phyloP scores from a whole-genome alignment of 2,329 filamentous ascomycete species.

The Macrophomina tecta region DNA sequence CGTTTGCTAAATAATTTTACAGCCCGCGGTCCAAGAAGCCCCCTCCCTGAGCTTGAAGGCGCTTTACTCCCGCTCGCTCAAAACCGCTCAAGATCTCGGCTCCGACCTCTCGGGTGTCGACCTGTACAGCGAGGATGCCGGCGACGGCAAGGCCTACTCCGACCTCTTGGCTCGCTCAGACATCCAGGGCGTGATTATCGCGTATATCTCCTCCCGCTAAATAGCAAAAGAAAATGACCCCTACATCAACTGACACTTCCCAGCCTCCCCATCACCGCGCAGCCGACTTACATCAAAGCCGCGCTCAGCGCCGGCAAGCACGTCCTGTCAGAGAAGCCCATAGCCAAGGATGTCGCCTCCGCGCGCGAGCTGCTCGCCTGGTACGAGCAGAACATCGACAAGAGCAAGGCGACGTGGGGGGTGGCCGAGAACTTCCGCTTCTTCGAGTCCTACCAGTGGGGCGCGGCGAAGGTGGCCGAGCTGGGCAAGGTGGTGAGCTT shows the following conservation, averaged over 20 bases:
- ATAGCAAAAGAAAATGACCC: not conserved
- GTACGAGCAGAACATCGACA: slow-evolving; percentile 40
- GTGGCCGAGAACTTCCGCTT: slow-evolving; percentile 76
- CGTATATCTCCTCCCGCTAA: slow-evolving; percentile 39
- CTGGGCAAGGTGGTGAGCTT: slow-evolving; percentile 65
- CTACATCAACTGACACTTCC: slow-evolving; percentile 31
- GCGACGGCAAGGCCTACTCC: slow-evolving; percentile 53
- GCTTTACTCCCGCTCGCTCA: slow-evolving; percentile 68
- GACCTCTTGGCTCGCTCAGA: slow-evolving; percentile 62
- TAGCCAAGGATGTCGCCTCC: slow-evolving; percentile 64
- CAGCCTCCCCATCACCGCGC: slow-evolving; percentile 66
- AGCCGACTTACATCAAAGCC: slow-evolving; percentile 64
- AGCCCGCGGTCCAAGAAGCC: slow-evolving; percentile 65
- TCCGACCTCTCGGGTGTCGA: slow-evolving; percentile 53
- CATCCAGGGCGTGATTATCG: slow-evolving; percentile 62
- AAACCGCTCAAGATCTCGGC: slow-evolving; percentile 59
- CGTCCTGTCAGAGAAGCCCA: slow-evolving; percentile 72
- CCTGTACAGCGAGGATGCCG: slow-evolving; percentile 64
- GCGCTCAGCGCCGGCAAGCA: slow-evolving; percentile 71
- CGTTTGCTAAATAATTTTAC: not conserved
- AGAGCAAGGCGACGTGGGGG: slow-evolving; percentile 42
- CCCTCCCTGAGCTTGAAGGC: slow-evolving; percentile 65
- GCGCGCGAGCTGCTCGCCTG: slow-evolving; percentile 55
- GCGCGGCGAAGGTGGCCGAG: slow-evolving; percentile 54
- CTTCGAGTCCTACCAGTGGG: slow-evolving; percentile 61